Percentiles rank a stretch among this genome's conserved stretches.
Conservation (phyloP, 1,284 basidiomycete genomes). For the Cryptococcus sp. region DNA sequence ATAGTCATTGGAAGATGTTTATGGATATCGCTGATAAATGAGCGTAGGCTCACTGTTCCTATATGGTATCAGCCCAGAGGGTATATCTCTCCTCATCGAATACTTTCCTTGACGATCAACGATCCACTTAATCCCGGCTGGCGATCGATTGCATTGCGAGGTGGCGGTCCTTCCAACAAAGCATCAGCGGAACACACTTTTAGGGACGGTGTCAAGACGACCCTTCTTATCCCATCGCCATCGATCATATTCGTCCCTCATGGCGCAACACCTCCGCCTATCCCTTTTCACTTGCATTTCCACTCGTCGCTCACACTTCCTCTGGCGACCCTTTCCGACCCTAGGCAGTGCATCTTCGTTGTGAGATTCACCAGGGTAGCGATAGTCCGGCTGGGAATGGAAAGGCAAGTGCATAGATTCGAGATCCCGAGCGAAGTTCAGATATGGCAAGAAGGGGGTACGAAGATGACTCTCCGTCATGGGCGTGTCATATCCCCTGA, state of each 20-base stretch:
- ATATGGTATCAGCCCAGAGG: constrained; percentile 38
- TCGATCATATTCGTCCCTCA: constrained; percentile 36
- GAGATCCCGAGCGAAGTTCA: constrained; percentile 34
- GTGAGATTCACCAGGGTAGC: constrained; percentile 38
- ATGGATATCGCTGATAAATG: neutral
- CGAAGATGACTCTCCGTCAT: constrained; percentile 17
- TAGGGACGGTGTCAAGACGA: constrained; percentile 25
- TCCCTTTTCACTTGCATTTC: constrained; percentile 44
- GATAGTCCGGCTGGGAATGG: constrained; percentile 29
- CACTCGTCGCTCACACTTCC: constrained; percentile 28
- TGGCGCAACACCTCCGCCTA: constrained; percentile 20
- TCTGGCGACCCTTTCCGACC: constrained; percentile 34
- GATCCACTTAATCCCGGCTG: constrained; percentile 43
- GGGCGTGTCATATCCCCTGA: constrained; percentile 5
- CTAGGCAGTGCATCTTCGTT: constrained; percentile 28
- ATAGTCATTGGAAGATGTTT: neutral
- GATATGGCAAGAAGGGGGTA: constrained; percentile 39
- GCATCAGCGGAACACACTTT: neutral
- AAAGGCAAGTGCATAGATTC: constrained; percentile 34
- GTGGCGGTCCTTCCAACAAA: constrained; percentile 25
- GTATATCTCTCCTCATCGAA: constrained; percentile 33
- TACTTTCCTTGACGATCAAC: constrained; percentile 29
- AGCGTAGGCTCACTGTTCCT: constrained; percentile 29
- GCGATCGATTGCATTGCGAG: constrained; percentile 34
- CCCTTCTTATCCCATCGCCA: constrained; percentile 38